Evolutionary conservation across 148 eudicot species (phyloP), one percentile per base, ranked within the genome.

Genomic region (Vaccinium macrocarpon): DNA sequence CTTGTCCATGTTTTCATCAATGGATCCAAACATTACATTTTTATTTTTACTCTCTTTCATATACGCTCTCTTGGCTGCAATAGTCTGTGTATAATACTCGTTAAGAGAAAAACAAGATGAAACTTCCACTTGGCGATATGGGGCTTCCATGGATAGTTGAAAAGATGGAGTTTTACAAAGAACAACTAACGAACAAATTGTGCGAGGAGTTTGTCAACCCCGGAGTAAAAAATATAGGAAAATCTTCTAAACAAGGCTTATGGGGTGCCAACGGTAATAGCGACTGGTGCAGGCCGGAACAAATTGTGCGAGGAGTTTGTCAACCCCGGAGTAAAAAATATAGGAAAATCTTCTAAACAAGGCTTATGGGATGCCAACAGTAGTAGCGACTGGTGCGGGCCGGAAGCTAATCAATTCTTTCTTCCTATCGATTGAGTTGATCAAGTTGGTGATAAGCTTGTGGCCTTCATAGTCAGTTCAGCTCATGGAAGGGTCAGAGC

Each of bases 391-490:
- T 66, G 2, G 2, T n/a, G 2, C 38, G 95, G 98, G 3, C 87
- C 90, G 5, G 89, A 90, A 10, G 93, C 97, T 10, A 93, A 91
- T 66, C 88, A 88, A 0, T 95, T 95, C 86, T 91, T 95, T 95
- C 86, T 91, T 95, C 84, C 56, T 94, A 11, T 90, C 94, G 1
- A 95, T 94, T 68, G 97, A 95, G 90, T 95, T 95, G 82, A 2
- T 35, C 38, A 94, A 94, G 90, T 79, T 95, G 13, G 97, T 95
- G 21, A 89, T 94, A 15, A 94, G 98, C 87, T 92, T 97, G 0
- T 94, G 98, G 98, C 95, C 98, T 5, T 81, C 95, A 6, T 91
- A 95, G 0, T 87, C 95, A 0, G 95, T 95, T 23, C 93, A 94
- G 50, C 88, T 95, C 78, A 95, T 95, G 38, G 35, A 2, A 32